A percentile compares a stretch with the other conserved stretches of the same genome.
phyloP scores from a whole-genome alignment of 305 asterid species.

The Plantago coronopus region DNA sequence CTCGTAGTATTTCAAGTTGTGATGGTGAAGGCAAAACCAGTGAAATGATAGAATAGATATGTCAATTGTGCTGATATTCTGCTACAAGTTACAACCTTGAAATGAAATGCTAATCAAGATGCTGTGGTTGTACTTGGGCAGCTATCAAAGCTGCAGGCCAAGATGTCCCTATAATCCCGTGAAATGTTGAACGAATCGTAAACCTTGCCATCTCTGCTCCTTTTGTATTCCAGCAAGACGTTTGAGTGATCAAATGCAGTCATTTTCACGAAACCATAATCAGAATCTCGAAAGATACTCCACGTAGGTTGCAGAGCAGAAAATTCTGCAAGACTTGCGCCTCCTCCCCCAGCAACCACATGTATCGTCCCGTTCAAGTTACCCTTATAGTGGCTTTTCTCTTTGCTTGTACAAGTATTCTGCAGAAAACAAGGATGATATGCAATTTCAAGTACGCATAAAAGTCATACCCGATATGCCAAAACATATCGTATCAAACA shows the following conservation, averaged over 20 bases:
- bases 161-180: conserved; percentile 80
- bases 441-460: neutral
- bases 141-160: conserved; percentile 66
- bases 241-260: conserved; percentile 88
- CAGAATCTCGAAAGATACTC: conserved; percentile 69
- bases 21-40: too few species aligned
- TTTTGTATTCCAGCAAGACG: conserved; percentile 81
- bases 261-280: conserved; percentile 75
- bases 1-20: too few species aligned
- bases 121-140: conserved; percentile 47
- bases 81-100: too few species aligned
- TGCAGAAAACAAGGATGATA: conserved; percentile 28
- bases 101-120: conserved; percentile 25
- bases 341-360: conserved; percentile 94
- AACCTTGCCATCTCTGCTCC: conserved; percentile 74
- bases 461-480: too few species aligned
- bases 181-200: conserved; percentile 74
- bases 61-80: too few species aligned
- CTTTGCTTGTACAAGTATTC: conserved; percentile 67
- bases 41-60: too few species aligned
- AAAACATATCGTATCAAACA: too few species aligned
- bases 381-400: conserved; percentile 62
- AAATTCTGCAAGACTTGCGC: conserved; percentile 68
- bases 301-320: conserved; percentile 56
- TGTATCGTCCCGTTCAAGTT: conserved; percentile 83